Evolutionary conservation across 2,329 filamentous ascomycete genomes (phyloP).

Genomic region (Calycina herbarum): DNA sequence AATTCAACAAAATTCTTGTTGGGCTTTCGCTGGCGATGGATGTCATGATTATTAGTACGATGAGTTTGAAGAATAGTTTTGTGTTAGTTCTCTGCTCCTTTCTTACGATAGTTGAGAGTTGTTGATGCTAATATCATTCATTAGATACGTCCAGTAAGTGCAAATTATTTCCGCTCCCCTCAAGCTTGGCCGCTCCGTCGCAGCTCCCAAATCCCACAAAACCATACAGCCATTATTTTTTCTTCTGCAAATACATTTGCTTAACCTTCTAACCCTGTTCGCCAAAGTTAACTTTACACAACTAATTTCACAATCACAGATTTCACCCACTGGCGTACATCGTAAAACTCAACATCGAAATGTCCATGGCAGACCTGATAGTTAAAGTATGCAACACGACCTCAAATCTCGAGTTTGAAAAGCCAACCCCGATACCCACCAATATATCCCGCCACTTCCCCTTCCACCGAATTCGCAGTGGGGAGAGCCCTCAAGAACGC

Average conservation of each 20-base stretch:
- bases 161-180: background rate
- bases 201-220: no score
- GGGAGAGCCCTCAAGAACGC: background rate
- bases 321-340: slow-evolving; percentile 46
- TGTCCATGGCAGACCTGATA: slow-evolving; percentile 46
- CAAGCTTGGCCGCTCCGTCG: no score
- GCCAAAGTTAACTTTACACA: no score
- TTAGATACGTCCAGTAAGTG: slow-evolving; percentile 1
- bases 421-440: background rate
- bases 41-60: slow-evolving; percentile 33
- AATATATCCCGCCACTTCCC: background rate
- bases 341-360: slow-evolving; percentile 47
- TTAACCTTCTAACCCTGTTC: background rate
- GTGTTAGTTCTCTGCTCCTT: slow-evolving; percentile 10
- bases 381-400: slow-evolving; percentile 25
- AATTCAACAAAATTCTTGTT: slow-evolving; percentile 44
- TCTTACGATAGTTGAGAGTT: background rate
- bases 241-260: background rate
- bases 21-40: slow-evolving; percentile 44
- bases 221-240: background rate
- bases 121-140: background rate
- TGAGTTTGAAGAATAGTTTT: slow-evolving; percentile 16
- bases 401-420: background rate
- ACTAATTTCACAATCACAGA: slow-evolving; percentile 34
- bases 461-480: background rate